These are phyloP conservation scores for Lachancea nothofagi DNA, from an alignment of 805 yeast species.

Conservation along the genomic window DNA sequence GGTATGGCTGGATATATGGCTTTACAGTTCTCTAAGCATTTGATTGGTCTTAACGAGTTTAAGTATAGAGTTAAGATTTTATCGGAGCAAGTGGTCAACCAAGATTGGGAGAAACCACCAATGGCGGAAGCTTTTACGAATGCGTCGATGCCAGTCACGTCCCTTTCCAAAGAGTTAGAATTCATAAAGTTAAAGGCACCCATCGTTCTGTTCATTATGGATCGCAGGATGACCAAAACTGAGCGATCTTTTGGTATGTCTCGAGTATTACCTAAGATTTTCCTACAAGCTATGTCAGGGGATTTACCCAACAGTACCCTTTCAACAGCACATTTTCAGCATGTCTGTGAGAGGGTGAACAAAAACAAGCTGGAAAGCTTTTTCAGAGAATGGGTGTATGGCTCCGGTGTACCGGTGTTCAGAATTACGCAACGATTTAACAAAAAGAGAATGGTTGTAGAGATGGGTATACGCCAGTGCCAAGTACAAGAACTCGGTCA, in stretches of 20 bases:
- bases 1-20: constrained; percentile 87
- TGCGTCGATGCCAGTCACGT: constrained; percentile 29
- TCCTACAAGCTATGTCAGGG: constrained; percentile 92
- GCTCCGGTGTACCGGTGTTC: constrained; percentile 84
- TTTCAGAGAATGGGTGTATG: constrained; percentile 90
- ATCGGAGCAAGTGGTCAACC: constrained; percentile 61
- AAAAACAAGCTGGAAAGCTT: constrained; percentile 76
- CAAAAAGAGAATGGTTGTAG: constrained; percentile 88
- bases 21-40: constrained; percentile 53
- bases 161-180: constrained; percentile 43
- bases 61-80: constrained; percentile 61
- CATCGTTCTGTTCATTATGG: constrained; percentile 73
- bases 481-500: constrained; percentile 56
- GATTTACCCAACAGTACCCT: constrained; percentile 74
- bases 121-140: constrained; percentile 55
- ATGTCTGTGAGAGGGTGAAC: constrained; percentile 92
- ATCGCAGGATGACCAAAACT: constrained; percentile 90
- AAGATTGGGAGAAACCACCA: constrained; percentile 76
- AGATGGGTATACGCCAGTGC: constrained; percentile 88
- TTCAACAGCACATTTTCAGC: constrained; percentile 80
- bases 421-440: constrained; percentile 88
- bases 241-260: constrained; percentile 90
- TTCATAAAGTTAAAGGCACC: constrained; percentile 82
- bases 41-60: constrained; percentile 83
- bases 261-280: constrained; percentile 85